Evolutionary conservation across 2,329 filamentous ascomycete genomes (phyloP), one percentile per base, ranked within the genome.

Genomic region (Xylaria multiplex): DNA sequence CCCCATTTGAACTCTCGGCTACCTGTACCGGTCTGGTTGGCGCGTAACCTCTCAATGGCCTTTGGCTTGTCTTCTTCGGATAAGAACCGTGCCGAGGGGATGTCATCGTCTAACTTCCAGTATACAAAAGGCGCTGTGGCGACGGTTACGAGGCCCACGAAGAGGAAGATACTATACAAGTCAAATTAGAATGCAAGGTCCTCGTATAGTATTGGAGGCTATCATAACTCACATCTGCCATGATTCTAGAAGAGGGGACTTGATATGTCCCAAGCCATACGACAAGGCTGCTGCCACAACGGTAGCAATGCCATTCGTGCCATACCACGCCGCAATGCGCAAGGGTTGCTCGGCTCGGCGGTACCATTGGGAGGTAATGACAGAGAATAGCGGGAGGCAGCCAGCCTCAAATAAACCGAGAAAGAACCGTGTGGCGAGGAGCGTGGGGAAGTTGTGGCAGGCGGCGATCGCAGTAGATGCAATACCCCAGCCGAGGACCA

Each of bases 341-440:
- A 85, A 74, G 0, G 86, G 87, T 74, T 89, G 86, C 70, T 89
- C 87, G 64, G 82, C 80, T 58, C 86, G 81, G 48, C 85, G 81
- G 80, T 85, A 90, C 87, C 87, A 90, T 84, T 88, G 88, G 61
- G 85, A 82, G 0, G 86, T 87, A 40, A 88, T 85, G 19, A 85
- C 84, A 16, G 87, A 79, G 68, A 87, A 88, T 22, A 82, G 83
- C 0, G 86, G 85, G 11, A 81, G 77, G 40, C 82, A 79, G 7
- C 74, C 73, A 7, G 77, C 82, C 70, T 89, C 87, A 71, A 88
- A 88, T 0, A 85, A 78, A 8, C 87, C 87, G 1, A 89, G 78
- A 63, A 89, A 82, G 68, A 88, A 83, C 2, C 87, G 79, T 9
- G 83, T 81, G 2, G 80, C 80, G 72, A 88, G 79, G 43, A 89